phyloP scores from a whole-genome alignment of 1,139 yeast species.

The Geotrichum europaeum region DNA sequence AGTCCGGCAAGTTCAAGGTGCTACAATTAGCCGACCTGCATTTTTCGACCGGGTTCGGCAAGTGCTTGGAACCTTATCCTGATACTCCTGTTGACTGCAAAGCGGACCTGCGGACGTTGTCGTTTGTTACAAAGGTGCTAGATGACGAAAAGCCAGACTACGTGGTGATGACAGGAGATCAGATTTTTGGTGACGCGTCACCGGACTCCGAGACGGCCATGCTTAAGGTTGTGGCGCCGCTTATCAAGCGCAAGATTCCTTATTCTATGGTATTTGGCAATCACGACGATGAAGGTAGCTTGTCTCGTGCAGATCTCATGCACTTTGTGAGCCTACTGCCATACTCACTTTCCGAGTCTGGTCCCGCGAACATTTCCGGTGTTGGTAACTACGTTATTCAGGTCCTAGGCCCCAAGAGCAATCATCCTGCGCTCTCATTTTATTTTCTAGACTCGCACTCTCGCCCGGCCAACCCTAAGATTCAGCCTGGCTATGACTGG shows the following conservation, averaged over 20 bases:
- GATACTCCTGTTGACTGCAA: conserved; percentile 42
- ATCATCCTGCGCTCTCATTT: conserved; percentile 49
- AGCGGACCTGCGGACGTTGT: conserved; percentile 67
- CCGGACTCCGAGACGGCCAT: conserved; percentile 77
- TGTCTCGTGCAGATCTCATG: conserved; percentile 59
- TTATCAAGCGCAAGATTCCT: conserved; percentile 61
- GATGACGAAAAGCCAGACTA: conserved; percentile 73
- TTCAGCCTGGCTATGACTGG: conserved; percentile 80
- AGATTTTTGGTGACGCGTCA: conserved; percentile 60
- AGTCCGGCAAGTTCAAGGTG: conserved; percentile 56
- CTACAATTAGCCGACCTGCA: conserved; percentile 85
- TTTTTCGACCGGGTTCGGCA: conserved; percentile 69
- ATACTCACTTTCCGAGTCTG: conserved; percentile 53
- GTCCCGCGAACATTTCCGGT: conserved; percentile 66
- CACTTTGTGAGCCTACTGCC: conserved; percentile 53
- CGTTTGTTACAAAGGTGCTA: conserved; percentile 56
- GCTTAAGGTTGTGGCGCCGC: conserved; percentile 69
- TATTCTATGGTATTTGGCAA: conserved; percentile 78
- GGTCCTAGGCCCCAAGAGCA: conserved; percentile 41
- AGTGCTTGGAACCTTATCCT: conserved; percentile 67
- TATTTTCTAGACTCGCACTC: conserved; percentile 82
- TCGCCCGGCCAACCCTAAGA: conserved; percentile 57
- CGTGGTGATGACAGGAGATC: conserved; percentile 84
- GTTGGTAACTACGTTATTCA: conserved; percentile 68
- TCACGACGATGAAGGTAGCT: conserved; percentile 76